phyloP scores from a whole-genome alignment of 2,329 filamentous ascomycete genomes.

The Penicillium crustosum region DNA sequence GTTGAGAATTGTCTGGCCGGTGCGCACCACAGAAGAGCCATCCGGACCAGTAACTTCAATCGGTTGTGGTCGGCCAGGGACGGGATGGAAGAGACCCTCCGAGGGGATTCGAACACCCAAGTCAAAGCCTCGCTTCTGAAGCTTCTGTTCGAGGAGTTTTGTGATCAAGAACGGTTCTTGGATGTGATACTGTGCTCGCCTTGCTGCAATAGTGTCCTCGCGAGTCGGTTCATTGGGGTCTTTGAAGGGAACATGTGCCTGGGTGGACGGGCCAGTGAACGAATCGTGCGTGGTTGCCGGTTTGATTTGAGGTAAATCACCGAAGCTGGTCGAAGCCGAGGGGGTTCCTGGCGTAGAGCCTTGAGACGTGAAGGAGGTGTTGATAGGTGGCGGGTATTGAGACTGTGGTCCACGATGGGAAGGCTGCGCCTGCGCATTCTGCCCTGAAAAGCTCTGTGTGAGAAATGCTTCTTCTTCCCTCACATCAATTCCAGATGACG shows the following conservation, averaged over 20 bases:
- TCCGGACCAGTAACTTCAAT: conserved; percentile 60
- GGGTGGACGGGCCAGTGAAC: conserved; percentile 67
- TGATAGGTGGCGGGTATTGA: conserved; percentile 52
- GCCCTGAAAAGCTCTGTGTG: conserved; percentile 55
- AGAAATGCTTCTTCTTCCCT: conserved; percentile 82
- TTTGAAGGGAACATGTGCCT: conserved; percentile 63
- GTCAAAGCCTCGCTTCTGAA: conserved; percentile 59
- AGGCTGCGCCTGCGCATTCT: conserved; percentile 39
- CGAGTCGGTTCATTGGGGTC: conserved; percentile 63
- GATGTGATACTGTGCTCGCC: conserved; percentile 68
- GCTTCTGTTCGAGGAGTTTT: conserved; percentile 55
- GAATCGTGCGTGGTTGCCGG: conserved; percentile 56
- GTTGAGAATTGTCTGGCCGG: conserved; percentile 69
- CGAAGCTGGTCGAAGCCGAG: conserved; percentile 51
- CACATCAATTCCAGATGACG: conserved; percentile 81
- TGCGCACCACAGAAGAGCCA: conserved; percentile 61
- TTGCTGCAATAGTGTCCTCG: conserved; percentile 61
- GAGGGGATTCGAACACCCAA: conserved; percentile 60
- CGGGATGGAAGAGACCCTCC: conserved; percentile 53
- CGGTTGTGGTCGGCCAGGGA: conserved; percentile 43
- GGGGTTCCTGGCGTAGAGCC: conserved; percentile 43
- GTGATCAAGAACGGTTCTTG: conserved; percentile 71
- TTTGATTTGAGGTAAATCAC: conserved; percentile 52
- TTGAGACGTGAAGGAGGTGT: conserved; percentile 42
- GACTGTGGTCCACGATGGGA: conserved; percentile 42